A percentile compares a stretch with the other conserved stretches of the same genome.
These are phyloP conservation scores for Furcasterigmium sp. DNA, from an alignment of 2,329 filamentous ascomycete species.

Conservation along the genomic window DNA sequence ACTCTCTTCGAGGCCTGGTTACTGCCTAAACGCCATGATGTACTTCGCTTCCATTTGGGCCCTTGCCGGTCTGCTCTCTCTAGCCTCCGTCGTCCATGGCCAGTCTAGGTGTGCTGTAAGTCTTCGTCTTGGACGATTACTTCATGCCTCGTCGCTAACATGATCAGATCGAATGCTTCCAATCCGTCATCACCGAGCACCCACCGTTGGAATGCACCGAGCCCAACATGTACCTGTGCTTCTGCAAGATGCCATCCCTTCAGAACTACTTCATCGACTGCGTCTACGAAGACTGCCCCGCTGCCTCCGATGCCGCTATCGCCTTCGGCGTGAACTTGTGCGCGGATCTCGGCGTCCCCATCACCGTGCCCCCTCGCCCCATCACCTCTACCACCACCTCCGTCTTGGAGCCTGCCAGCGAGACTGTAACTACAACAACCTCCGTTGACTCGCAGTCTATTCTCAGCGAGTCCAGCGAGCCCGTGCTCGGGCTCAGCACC, in stretches of 20 bases:
- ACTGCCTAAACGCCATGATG: slow-evolving; percentile 3
- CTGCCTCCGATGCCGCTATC: slow-evolving; percentile 8
- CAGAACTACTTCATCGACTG: slow-evolving; percentile 19
- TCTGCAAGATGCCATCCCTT: slow-evolving; percentile 18
- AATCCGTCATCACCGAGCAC: slow-evolving; percentile 18
- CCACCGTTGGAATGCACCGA: slow-evolving; percentile 21
- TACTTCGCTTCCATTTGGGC: slow-evolving; percentile 1
- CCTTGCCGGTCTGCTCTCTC: slow-evolving; percentile 5
- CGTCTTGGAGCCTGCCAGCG: no score
- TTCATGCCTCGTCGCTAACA: background rate
- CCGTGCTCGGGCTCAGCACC: no score
- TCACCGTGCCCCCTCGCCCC: slow-evolving; percentile 1
- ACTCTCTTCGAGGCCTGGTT: no score
- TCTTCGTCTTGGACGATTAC: background rate
- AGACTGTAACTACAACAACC: no score
- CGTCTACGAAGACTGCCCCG: slow-evolving; percentile 10
- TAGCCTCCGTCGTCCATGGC: slow-evolving; percentile 9
- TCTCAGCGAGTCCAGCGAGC: no score
- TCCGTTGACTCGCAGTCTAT: no score
- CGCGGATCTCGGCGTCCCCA: slow-evolving; percentile 11
- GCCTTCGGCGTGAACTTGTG: slow-evolving; percentile 23
- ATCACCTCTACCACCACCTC: no score
- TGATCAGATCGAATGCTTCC: slow-evolving; percentile 17
- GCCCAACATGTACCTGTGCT: slow-evolving; percentile 23
- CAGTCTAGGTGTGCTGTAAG: slow-evolving; percentile 11